Conservation (phyloP, 495 filamentous ascomycete genomes). For the Amphirosellinia nigrospora region DNA sequence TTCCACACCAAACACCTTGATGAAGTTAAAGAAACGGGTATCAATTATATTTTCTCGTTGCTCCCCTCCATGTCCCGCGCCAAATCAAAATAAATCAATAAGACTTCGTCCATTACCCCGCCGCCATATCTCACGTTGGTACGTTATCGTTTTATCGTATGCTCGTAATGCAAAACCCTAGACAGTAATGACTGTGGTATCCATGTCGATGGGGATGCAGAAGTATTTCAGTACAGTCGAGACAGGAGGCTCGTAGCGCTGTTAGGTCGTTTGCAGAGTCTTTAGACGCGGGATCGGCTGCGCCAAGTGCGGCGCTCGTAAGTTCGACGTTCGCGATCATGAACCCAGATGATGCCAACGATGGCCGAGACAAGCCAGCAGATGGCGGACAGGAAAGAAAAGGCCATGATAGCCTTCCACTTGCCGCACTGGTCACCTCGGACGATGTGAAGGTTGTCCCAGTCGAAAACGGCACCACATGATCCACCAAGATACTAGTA, state of each 20-base stretch:
- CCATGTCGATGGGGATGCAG: background rate
- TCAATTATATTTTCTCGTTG: background rate
- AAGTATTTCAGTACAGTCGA: background rate
- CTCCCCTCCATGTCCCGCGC: background rate
- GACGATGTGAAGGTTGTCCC: conserved; percentile 82
- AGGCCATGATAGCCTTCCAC: conserved; percentile 72
- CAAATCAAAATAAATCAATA: background rate
- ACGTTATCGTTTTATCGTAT: conserved; percentile 2
- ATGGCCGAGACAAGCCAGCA: conserved; percentile 68
- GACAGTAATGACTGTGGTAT: background rate
- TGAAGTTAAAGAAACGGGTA: conserved; percentile 1
- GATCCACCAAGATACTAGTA: conserved; percentile 44
- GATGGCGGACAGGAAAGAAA: conserved; percentile 70
- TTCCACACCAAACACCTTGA: background rate
- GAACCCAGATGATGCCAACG: conserved; percentile 56
- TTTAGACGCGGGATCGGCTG: conserved; percentile 49
- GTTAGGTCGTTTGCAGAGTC: background rate
- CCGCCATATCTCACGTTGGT: background rate
- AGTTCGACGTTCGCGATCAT: conserved; percentile 35
- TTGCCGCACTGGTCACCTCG: conserved; percentile 65
- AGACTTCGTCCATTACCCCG: background rate
- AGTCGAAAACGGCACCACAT: conserved; percentile 83
- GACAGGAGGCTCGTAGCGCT: background rate
- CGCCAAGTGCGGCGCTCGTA: conserved; percentile 50
- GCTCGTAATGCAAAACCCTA: conserved; percentile 2